phyloP scores from a whole-genome alignment of 495 filamentous ascomycete species.

The Lophiotrema nucula region DNA sequence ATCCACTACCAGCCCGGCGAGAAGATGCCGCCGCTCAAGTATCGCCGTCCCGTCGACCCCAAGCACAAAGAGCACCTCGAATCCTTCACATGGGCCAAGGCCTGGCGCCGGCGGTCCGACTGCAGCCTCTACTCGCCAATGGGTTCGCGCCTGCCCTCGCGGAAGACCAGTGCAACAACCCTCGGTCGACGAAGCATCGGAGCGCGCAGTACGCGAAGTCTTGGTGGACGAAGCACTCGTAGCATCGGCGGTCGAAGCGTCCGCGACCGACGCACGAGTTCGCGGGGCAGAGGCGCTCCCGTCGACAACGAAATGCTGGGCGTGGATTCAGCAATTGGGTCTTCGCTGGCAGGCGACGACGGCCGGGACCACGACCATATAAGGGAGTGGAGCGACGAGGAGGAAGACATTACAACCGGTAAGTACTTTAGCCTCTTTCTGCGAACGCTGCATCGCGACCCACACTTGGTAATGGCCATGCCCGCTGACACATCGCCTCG shows the following conservation, averaged over 20 bases:
- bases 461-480: not conserved
- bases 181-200: slow-evolving; percentile 34
- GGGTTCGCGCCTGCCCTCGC: slow-evolving; percentile 40
- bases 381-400: slow-evolving; percentile 25
- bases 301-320: slow-evolving; percentile 1
- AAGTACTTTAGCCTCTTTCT: slow-evolving; percentile 3
- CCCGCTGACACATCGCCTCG: not conserved
- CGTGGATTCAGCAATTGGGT: slow-evolving; percentile 27
- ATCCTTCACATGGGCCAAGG: slow-evolving; percentile 39
- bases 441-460: not conserved
- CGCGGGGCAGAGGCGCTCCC: not conserved
- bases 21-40: slow-evolving; percentile 44
- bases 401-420: slow-evolving; percentile 33
- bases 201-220: not conserved
- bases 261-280: slow-evolving; percentile 2
- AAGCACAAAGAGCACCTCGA: slow-evolving; percentile 45
- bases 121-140: slow-evolving; percentile 42
- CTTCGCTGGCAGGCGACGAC: slow-evolving; percentile 10
- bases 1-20: slow-evolving; percentile 45
- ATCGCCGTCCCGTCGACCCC: slow-evolving; percentile 41
- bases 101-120: slow-evolving; percentile 40
- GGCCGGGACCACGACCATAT: not conserved
- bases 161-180: slow-evolving; percentile 35
- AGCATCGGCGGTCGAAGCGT: no score
- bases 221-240: not conserved